Conservation (phyloP, 345 rosid genomes). For the Citrus mangshanensis region DNA sequence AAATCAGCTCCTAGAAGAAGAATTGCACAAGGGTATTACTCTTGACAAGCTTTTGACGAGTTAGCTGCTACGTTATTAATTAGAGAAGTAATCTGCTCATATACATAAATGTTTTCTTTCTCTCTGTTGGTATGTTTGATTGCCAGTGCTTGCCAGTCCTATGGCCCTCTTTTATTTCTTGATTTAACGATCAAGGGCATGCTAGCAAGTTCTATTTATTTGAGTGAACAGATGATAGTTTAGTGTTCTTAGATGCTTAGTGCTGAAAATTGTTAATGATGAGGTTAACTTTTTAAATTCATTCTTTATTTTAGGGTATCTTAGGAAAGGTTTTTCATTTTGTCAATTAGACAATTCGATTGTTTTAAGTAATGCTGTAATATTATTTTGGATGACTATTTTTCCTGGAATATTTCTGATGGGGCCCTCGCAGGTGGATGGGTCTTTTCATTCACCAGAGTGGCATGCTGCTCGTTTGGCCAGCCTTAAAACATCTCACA, state of each 20-base stretch:
- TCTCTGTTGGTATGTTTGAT: neutral
- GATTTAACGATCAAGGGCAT: neutral
- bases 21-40: neutral
- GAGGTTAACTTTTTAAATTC: neutral
- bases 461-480: slow-evolving; percentile 99
- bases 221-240: neutral
- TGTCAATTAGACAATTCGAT: neutral
- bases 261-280: neutral
- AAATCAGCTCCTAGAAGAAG: neutral
- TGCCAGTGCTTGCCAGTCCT: neutral
- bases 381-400: slow-evolving; percentile 2
- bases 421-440: slow-evolving; percentile 99
- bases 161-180: neutral
- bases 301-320: neutral
- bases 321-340: neutral
- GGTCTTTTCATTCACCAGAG: slow-evolving; percentile 99
- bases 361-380: neutral
- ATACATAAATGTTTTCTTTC: too few species aligned
- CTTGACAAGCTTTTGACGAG: neutral
- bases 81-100: neutral
- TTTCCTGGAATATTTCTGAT: slow-evolving; percentile 68
- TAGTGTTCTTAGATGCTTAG: neutral
- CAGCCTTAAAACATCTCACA: slow-evolving; percentile 90
- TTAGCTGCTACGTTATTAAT: neutral
- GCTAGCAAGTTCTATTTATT: neutral